These are phyloP conservation scores for Thermothelomyces thermophilus DNA, from an alignment of 2,329 filamentous ascomycete species.

Conservation along the genomic window DNA sequence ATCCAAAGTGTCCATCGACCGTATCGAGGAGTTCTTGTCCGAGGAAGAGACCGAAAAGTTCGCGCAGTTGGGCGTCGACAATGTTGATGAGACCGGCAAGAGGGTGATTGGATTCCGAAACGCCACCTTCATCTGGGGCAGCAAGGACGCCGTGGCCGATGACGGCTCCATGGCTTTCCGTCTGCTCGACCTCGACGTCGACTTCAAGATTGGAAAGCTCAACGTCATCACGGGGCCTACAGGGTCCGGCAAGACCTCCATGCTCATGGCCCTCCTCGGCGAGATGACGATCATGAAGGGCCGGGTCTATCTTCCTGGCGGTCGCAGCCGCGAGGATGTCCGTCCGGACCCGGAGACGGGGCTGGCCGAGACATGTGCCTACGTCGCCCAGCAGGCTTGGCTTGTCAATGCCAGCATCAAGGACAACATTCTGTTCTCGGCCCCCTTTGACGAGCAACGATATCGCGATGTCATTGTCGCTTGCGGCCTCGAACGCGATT, in stretches of 20 bases:
- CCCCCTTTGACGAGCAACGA: conserved; percentile 69
- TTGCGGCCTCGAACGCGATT: conserved; percentile 83
- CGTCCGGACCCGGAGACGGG: conserved; percentile 74
- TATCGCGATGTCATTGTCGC: conserved; percentile 86
- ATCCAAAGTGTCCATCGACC: conserved; percentile 91
- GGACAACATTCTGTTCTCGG: conserved; percentile 90
- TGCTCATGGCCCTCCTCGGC: conserved; percentile 91
- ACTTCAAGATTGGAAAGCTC: conserved; percentile 77
- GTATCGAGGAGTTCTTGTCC: conserved; percentile 86
- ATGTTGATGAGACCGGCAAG: conserved; percentile 60
- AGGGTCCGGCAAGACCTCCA: conserved; percentile 89
- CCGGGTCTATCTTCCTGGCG: conserved; percentile 76
- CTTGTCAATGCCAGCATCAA: conserved; percentile 92
- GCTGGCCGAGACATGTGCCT: conserved; percentile 85
- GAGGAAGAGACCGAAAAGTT: conserved; percentile 98
- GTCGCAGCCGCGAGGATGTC: conserved; percentile 77
- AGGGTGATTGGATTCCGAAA: conserved; percentile 77
- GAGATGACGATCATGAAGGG: conserved; percentile 89
- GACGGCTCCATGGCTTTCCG: conserved; percentile 71
- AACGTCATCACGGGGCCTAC: conserved; percentile 93
- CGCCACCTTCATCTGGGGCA: conserved; percentile 85
- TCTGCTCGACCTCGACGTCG: conserved; percentile 73
- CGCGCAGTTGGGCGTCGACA: conserved; percentile 66
- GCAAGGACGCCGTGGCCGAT: conserved; percentile 52
- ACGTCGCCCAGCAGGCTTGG: conserved; percentile 96